Percentiles rank a stretch among this genome's conserved stretches.
phyloP scores from a whole-genome alignment of 2,329 filamentous ascomycete genomes.

The Penicillium psychrosexuale region DNA sequence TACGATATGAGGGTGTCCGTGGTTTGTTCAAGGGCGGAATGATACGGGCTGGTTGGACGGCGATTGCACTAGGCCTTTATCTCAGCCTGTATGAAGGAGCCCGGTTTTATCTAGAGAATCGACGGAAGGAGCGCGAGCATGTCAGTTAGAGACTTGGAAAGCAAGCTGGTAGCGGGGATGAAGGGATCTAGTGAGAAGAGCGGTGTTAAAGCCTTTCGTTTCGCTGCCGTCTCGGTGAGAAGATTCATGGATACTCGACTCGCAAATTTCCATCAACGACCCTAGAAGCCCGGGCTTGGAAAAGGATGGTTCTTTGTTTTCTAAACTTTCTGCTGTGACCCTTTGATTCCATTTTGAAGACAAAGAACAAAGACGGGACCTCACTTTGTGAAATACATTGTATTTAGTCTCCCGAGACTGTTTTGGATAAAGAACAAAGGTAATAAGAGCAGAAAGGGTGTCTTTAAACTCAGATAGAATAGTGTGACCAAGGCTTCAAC shows the following conservation, averaged over 20 bases:
- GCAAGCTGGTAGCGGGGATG: not conserved
- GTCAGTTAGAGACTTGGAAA: not conserved
- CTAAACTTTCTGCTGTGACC: accelerated
- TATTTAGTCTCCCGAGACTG: not conserved
- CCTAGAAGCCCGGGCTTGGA: not conserved
- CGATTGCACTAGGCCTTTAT: constrained; percentile 78
- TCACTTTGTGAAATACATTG: not conserved
- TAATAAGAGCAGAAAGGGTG: not conserved
- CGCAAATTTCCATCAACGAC: not conserved
- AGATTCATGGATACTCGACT: not conserved
- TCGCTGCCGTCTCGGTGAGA: not conserved
- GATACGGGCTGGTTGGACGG: constrained; percentile 75
- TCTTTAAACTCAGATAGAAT: not conserved
- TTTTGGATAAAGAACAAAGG: not conserved
- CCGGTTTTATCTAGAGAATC: constrained; percentile 56
- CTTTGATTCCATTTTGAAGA: not conserved
- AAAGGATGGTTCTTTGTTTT: not conserved
- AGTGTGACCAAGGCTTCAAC: too few species aligned
- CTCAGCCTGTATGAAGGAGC: constrained; percentile 81
- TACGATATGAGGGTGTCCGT: constrained; percentile 63
- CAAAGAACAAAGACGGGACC: not conserved
- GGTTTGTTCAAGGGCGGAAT: constrained; percentile 72
- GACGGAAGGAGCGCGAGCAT: constrained; percentile 22
- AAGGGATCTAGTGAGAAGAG: not conserved
- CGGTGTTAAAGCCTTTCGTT: not conserved